Evolutionary conservation across 2,329 filamentous ascomycete species (phyloP).

Genomic region (Cadophora sp.): DNA sequence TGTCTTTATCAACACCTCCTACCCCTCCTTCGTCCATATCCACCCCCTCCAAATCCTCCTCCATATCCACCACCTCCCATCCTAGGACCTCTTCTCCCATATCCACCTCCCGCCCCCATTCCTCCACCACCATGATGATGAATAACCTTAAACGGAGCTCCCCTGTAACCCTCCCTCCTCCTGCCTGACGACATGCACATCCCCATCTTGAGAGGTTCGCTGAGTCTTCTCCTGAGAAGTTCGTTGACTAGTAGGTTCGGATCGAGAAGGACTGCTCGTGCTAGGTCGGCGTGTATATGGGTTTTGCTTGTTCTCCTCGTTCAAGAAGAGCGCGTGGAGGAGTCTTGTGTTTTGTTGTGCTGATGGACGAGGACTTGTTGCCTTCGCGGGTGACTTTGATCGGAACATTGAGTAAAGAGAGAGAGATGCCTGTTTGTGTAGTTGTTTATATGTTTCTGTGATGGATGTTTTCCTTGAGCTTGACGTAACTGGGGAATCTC

Average conservation of each 20-base stretch:
- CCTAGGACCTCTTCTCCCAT: conserved; percentile 4
- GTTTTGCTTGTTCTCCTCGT: conserved; percentile 6
- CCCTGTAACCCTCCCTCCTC: not conserved
- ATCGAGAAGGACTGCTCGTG: conserved; percentile 3
- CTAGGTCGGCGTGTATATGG: conserved; percentile 12
- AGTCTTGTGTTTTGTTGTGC: conserved; percentile 11
- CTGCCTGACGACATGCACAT: conserved; percentile 6
- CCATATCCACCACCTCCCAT: not conserved
- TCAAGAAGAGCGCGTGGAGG: conserved; percentile 17
- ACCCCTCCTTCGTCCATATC: not conserved
- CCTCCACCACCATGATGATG: not conserved
- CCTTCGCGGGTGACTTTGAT: conserved; percentile 4
- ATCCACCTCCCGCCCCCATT: not conserved
- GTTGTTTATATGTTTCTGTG: not conserved
- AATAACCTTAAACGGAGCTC: not conserved
- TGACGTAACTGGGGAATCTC: not conserved
- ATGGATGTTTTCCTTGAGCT: not conserved
- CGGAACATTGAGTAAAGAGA: not conserved
- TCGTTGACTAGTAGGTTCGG: not conserved
- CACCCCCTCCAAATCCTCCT: not conserved
- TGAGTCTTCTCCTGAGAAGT: not conserved
- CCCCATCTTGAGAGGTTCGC: not conserved
- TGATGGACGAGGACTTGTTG: conserved; percentile 5
- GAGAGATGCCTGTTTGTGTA: not conserved
- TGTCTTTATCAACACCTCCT: not conserved